These are phyloP conservation scores for Thermothelomyces thermophilus DNA, from an alignment of 2,329 filamentous ascomycete species.

Conservation along the genomic window DNA sequence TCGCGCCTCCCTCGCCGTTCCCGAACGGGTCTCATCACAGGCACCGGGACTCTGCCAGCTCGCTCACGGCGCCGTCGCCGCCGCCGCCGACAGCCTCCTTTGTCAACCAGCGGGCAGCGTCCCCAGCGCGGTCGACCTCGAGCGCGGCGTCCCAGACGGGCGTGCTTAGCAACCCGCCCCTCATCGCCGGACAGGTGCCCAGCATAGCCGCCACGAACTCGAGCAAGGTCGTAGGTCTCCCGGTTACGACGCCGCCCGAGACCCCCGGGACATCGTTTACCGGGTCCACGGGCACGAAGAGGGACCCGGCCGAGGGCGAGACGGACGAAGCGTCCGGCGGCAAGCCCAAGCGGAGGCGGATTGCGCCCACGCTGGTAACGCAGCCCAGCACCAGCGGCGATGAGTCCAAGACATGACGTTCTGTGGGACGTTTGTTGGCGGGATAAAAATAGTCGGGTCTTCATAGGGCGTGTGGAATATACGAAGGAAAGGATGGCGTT, in stretches of 20 bases:
- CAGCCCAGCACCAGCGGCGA: background rate
- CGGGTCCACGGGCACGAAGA: conserved; percentile 49
- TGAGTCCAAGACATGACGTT: conserved; percentile 1
- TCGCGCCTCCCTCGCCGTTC: conserved; percentile 56
- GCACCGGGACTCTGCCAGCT: conserved; percentile 52
- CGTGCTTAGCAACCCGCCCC: conserved; percentile 69
- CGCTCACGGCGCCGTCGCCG: conserved; percentile 54
- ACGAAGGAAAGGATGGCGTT: conserved; percentile 8
- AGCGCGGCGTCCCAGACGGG: conserved; percentile 58
- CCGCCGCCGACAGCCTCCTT: conserved; percentile 46
- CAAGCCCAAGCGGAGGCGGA: conserved; percentile 60
- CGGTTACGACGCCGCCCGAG: conserved; percentile 83
- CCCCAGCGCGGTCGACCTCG: conserved; percentile 79
- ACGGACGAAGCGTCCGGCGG: conserved; percentile 40
- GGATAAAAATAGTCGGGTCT: background rate
- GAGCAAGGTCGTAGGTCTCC: conserved; percentile 54
- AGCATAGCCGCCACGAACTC: conserved; percentile 69
- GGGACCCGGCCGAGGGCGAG: conserved; percentile 51
- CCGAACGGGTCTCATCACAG: conserved; percentile 43
- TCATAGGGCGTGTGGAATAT: background rate
- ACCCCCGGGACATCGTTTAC: conserved; percentile 63
- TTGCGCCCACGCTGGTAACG: conserved; percentile 58
- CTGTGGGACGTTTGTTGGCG: background rate
- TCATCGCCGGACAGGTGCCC: conserved; percentile 71
- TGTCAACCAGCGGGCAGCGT: conserved; percentile 61